A percentile compares a stretch with the other conserved stretches of the same genome.
Conservation (phyloP, 2,329 filamentous ascomycete species). For the Lasiodiplodia hormozganensis region DNA sequence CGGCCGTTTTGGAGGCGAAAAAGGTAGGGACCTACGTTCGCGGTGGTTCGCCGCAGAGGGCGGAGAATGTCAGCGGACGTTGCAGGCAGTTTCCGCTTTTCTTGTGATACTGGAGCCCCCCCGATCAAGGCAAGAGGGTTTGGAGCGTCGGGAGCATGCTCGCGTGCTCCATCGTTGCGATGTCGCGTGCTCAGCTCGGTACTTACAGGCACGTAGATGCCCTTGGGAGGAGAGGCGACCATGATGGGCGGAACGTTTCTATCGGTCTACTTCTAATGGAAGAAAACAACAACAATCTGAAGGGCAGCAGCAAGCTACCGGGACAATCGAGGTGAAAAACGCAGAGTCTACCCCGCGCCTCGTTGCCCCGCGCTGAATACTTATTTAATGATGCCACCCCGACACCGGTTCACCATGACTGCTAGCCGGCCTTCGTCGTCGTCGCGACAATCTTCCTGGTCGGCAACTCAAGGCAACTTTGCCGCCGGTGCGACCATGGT, state of each 20-base stretch:
- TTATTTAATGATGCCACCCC: not conserved
- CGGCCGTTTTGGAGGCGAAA: constrained; percentile 53
- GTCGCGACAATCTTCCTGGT: not conserved
- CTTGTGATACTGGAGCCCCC: not conserved
- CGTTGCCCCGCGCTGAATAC: not conserved
- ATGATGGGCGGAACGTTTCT: not conserved
- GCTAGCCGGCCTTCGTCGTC: not conserved
- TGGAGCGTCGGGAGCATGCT: not conserved
- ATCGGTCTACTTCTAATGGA: not conserved
- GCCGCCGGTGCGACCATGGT: not conserved
- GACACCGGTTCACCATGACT: not conserved
- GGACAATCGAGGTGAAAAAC: not conserved
- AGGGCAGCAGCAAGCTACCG: too few relatives aligned
- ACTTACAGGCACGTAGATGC: constrained; percentile 31
- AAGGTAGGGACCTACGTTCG: constrained; percentile 60
- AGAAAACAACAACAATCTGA: not conserved
- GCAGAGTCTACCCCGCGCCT: not conserved
- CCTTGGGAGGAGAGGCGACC: constrained; percentile 26
- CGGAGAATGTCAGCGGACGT: not conserved
- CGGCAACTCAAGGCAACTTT: not conserved
- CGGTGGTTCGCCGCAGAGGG: not conserved
- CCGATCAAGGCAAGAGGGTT: not conserved
- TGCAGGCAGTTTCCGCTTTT: not conserved
- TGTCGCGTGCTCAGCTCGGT: not conserved
- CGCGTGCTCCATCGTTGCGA: not conserved